Evolutionary conservation across 179 eudicot species (phyloP).

Genomic region (Pouteria campechiana): DNA sequence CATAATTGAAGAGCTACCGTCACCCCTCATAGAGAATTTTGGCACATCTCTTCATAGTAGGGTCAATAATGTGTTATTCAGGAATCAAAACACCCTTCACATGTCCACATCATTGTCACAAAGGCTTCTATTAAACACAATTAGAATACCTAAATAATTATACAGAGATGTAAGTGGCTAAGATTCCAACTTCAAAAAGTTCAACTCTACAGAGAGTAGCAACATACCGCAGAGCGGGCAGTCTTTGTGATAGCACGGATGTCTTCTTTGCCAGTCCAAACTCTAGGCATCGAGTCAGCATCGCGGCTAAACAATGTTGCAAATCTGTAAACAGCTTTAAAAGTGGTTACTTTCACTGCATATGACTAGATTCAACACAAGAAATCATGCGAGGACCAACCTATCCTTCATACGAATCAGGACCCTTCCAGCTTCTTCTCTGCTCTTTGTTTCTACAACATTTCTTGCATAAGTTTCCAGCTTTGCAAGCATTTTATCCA

Average conservation of each 20-base stretch:
- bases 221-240: constrained; percentile 89
- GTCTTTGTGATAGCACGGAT: constrained; percentile 71
- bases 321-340: constrained; percentile 36
- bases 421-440: constrained; percentile 86
- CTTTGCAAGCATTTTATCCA: constrained; percentile 44
- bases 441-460: constrained; percentile 79
- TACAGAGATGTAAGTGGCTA: no score
- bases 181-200: no score
- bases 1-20: no score
- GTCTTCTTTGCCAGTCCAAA: constrained; percentile 95
- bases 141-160: background rate
- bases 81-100: no score
- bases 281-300: constrained; percentile 88
- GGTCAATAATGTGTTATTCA: no score
- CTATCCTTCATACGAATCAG: constrained; percentile 91
- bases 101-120: no score
- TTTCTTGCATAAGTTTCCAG: constrained; percentile 61
- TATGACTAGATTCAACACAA: background rate
- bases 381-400: constrained; percentile 29
- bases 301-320: constrained; percentile 72
- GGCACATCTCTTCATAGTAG: no score
- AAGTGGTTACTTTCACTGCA: background rate
- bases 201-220: no score
- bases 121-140: background rate
- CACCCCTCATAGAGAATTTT: no score